A percentile compares a stretch with the other conserved stretches of the same genome.
Evolutionary conservation across 2,329 filamentous ascomycete genomes (phyloP).

Genomic region (Fonsecaea monophora): DNA sequence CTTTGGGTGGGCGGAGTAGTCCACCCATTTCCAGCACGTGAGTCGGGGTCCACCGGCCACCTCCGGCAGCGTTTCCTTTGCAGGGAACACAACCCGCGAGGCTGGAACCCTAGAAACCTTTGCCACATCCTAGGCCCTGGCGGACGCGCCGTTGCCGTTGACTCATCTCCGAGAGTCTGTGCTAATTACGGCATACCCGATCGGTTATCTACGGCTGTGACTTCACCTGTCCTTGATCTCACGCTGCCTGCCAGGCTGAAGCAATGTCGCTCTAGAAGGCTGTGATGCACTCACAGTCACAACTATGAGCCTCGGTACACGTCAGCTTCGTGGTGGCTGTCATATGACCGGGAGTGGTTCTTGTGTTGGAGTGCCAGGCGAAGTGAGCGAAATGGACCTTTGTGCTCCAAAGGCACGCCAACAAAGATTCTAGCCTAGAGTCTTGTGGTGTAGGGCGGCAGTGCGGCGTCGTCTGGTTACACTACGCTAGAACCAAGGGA

Average conservation of each 20-base stretch:
- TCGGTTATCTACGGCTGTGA: slow-evolving; percentile 29
- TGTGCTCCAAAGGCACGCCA: neutral
- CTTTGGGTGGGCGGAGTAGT: slow-evolving; percentile 13
- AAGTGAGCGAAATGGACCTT: neutral
- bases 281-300: neutral
- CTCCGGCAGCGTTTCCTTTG: slow-evolving; percentile 12
- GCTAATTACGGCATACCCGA: slow-evolving; percentile 15
- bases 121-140: neutral
- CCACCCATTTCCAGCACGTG: slow-evolving; percentile 11
- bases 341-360: neutral
- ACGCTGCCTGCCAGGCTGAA: slow-evolving; percentile 2
- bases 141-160: neutral
- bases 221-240: neutral
- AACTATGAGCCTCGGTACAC: neutral
- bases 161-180: neutral
- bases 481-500: neutral
- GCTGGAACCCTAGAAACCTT: neutral
- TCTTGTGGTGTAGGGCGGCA: too few species aligned
- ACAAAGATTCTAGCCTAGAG: neutral
- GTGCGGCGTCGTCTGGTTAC: neutral
- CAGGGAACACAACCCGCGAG: slow-evolving; percentile 10
- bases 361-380: neutral
- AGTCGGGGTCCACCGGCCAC: slow-evolving; percentile 12
- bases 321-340: neutral
- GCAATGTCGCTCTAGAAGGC: neutral